Evolutionary conservation across 768 basidiomycete species (phyloP).

Genomic region (Pulveroboletus sp.): DNA sequence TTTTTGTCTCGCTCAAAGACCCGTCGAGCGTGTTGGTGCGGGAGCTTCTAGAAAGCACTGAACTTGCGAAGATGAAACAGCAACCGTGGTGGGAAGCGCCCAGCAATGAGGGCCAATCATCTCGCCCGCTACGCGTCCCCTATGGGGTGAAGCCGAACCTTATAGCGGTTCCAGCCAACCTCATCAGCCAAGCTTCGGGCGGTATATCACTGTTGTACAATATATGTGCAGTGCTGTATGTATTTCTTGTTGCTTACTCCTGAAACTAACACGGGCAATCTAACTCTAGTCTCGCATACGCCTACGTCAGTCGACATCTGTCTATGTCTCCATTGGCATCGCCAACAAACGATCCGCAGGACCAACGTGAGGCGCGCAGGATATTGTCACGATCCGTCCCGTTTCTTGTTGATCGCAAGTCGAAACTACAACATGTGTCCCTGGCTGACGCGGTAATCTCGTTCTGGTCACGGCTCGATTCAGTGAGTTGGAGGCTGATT

Average conservation of each 20-base stretch:
- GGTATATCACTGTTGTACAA: constrained; percentile 60
- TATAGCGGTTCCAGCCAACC: constrained; percentile 42
- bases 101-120: neutral
- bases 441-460: constrained; percentile 53
- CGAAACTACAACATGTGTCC: constrained; percentile 47
- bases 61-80: constrained; percentile 43
- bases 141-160: constrained; percentile 40
- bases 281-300: constrained; percentile 56
- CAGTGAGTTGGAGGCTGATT: constrained; percentile 19
- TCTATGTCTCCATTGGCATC: constrained; percentile 53
- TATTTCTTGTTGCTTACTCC: constrained; percentile 4
- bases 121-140: constrained; percentile 3
- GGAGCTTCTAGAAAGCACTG: constrained; percentile 54
- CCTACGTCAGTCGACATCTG: constrained; percentile 60
- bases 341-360: constrained; percentile 36
- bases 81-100: constrained; percentile 72
- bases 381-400: constrained; percentile 53
- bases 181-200: constrained; percentile 37
- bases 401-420: constrained; percentile 58
- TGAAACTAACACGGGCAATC: neutral
- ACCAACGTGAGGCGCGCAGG: constrained; percentile 42
- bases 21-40: constrained; percentile 58
- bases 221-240: constrained; percentile 62
- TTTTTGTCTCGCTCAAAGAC: constrained; percentile 53
- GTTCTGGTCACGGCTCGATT: constrained; percentile 58